Conservation (phyloP, 805 yeast genomes). For the Metschnikowia similis region DNA sequence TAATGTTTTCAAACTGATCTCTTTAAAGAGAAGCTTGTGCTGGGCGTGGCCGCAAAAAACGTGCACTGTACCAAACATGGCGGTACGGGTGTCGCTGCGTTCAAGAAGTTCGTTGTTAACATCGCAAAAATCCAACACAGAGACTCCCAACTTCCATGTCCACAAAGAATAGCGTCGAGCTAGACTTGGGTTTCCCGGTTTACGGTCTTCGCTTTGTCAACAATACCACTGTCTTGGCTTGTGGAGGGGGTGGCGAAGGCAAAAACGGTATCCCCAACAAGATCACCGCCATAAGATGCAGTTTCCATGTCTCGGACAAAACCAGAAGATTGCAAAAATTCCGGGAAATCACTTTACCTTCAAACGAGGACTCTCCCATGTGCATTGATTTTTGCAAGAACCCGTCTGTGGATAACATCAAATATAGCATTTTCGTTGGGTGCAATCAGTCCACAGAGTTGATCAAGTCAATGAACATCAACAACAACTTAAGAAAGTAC, state of each 20-base stretch:
- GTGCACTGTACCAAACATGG: not conserved
- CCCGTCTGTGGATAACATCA: constrained; percentile 19
- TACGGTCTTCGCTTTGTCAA: constrained; percentile 72
- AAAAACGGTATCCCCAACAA: constrained; percentile 85
- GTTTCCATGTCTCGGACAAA: constrained; percentile 45
- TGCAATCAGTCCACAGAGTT: constrained; percentile 65
- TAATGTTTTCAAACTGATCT: not conserved
- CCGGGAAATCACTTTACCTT: constrained; percentile 57
- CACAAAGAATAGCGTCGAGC: constrained; percentile 27
- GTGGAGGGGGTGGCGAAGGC: constrained; percentile 97
- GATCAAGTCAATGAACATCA: constrained; percentile 52
- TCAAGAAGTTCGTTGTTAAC: constrained; percentile 3
- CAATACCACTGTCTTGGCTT: constrained; percentile 57
- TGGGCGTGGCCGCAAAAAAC: not conserved
- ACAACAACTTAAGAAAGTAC: constrained; percentile 70
- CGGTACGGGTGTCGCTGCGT: constrained; percentile 5
- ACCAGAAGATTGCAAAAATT: constrained; percentile 47
- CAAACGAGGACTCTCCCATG: constrained; percentile 84
- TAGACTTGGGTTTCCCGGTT: constrained; percentile 66
- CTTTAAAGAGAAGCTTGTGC: not conserved
- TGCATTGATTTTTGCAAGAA: constrained; percentile 52
- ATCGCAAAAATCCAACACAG: constrained; percentile 1
- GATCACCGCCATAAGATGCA: constrained; percentile 59
- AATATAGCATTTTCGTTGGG: constrained; percentile 60
- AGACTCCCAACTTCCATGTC: constrained; percentile 8